Conservation (phyloP, 768 basidiomycete species). For the Hericium rajendrae region DNA sequence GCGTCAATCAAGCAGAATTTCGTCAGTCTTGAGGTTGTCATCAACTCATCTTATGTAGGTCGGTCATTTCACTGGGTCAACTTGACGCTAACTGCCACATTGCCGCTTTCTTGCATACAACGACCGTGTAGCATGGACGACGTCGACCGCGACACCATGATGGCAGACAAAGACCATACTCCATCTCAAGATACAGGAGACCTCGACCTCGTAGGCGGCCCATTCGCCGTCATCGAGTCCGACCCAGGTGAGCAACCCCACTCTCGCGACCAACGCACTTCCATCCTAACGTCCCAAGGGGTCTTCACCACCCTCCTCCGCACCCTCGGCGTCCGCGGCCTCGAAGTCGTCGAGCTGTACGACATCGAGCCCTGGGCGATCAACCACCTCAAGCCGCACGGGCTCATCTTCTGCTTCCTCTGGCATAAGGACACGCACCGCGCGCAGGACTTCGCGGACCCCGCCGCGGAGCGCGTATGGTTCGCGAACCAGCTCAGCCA, state of each 20-base stretch:
- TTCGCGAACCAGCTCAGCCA: slow-evolving; percentile 61
- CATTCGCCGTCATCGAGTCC: slow-evolving; percentile 52
- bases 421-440: slow-evolving; percentile 43
- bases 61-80: no score
- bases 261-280: slow-evolving; percentile 42
- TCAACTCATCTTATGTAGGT: no score
- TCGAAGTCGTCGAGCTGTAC: slow-evolving; percentile 51
- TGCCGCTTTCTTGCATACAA: no score
- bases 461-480: slow-evolving; percentile 49
- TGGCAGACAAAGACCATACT: no score
- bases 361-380: slow-evolving; percentile 56
- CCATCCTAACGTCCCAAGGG: slow-evolving; percentile 37
- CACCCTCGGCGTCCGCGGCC: slow-evolving; percentile 39
- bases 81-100: no score
- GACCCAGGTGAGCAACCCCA: slow-evolving; percentile 38
- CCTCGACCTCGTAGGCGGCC: slow-evolving; percentile 46
- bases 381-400: slow-evolving; percentile 48
- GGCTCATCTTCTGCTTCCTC: slow-evolving; percentile 55
- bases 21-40: no score
- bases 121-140: no score
- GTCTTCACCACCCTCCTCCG: slow-evolving; percentile 52
- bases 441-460: slow-evolving; percentile 28
- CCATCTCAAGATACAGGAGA: neutral
- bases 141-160: no score
- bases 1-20: no score